These are phyloP conservation scores for Pugionium cornutum DNA, from an alignment of 345 rosid genomes.

Conservation along the genomic window DNA sequence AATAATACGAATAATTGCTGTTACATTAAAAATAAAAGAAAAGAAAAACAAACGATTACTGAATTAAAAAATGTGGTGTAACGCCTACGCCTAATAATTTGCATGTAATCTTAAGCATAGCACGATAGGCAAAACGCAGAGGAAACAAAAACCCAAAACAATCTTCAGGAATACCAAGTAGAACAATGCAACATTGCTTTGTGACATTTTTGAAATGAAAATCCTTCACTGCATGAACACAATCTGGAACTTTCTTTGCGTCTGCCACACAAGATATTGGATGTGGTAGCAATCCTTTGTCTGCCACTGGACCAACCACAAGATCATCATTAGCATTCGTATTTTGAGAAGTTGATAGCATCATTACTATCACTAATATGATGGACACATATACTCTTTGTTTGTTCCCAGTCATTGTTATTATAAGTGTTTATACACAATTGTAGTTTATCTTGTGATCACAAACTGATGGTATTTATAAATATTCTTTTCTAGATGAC, in stretches of 20 bases:
- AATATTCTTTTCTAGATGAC: background rate
- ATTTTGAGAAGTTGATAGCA: constrained; percentile 3
- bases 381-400: background rate
- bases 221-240: constrained; percentile 10
- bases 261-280: background rate
- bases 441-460: background rate
- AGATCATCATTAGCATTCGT: background rate
- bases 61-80: background rate
- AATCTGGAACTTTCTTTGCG: background rate
- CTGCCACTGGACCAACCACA: background rate
- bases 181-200: constrained; percentile 11
- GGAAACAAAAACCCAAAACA: constrained; percentile 27
- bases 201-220: background rate
- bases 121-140: background rate
- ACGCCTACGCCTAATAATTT: background rate
- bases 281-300: background rate
- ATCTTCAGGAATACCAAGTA: background rate
- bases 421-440: background rate
- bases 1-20: too few species aligned
- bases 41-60: background rate
- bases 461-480: constrained; percentile 4
- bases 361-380: background rate
- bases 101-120: background rate
- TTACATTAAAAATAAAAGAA: background rate
- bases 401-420: background rate